phyloP scores from a whole-genome alignment of 768 basidiomycete species.

The Lactifluus rugatus region DNA sequence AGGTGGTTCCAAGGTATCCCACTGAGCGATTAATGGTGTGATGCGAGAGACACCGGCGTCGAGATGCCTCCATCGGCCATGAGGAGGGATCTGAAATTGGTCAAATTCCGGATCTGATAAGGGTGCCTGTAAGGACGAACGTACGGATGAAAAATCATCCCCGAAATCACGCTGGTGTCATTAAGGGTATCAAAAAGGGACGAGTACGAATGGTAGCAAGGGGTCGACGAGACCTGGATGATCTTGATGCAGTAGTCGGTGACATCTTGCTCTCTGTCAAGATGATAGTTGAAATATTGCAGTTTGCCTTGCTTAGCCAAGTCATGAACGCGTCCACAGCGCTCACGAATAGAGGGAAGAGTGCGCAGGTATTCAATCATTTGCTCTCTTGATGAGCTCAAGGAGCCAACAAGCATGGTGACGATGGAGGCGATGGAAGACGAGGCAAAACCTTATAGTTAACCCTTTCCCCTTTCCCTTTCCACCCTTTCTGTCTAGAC shows the following conservation, averaged over 20 bases:
- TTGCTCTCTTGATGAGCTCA: slow-evolving; percentile 21
- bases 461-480: neutral
- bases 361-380: slow-evolving; percentile 69
- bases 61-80: slow-evolving; percentile 86
- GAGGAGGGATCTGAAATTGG: slow-evolving; percentile 60
- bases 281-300: slow-evolving; percentile 79
- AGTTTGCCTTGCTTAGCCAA: slow-evolving; percentile 68
- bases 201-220: neutral
- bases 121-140: slow-evolving; percentile 21
- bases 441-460: slow-evolving; percentile 15
- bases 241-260: slow-evolving; percentile 66
- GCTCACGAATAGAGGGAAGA: slow-evolving; percentile 81
- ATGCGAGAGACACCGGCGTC: slow-evolving; percentile 62
- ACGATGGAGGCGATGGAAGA: neutral
- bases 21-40: slow-evolving; percentile 45
- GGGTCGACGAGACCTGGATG: slow-evolving; percentile 50
- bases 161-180: slow-evolving; percentile 66
- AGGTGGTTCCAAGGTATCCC: slow-evolving; percentile 36
- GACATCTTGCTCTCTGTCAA: slow-evolving; percentile 60
- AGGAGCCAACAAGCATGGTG: slow-evolving; percentile 16
- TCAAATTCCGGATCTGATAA: neutral
- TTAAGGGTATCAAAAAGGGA: neutral
- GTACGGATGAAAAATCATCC: slow-evolving; percentile 50
- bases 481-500: neutral
- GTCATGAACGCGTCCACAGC: slow-evolving; percentile 68